Evolutionary conservation across 75 land plant genomes (phyloP), one percentile per base, ranked within the genome.

Genomic region (Sequoiadendron giganteum): DNA sequence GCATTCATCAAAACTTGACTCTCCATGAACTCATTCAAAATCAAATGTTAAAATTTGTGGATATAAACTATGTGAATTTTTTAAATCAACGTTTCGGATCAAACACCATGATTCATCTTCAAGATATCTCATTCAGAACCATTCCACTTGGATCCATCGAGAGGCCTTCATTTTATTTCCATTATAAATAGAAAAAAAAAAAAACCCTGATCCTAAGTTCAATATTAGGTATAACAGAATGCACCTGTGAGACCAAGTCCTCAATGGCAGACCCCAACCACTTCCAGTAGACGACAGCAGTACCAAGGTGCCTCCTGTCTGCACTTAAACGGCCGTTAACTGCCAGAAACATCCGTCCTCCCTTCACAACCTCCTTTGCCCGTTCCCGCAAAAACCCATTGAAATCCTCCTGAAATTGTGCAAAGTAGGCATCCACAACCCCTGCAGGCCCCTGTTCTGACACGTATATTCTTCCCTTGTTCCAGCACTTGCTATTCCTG

Each of bases 241-340:
- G 30, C 38, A 92, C 91, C 93, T 90, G 89, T 0, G 75, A 75
- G 21, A 87, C 93, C 93, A 92, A 88, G 1, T 91, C 84, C 54
- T 88, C 82, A 1, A 76, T 34, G 18, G 40, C 39, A 16, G 18
- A 34, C 4, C 19, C 40, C 79, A 76, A 36, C 39, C 16, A 34
- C 6, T 36, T 38, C 79, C 79, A 76, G 18, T 38, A 34, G 40
- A 76, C 36, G 18, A 19, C 40, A 15, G 38, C 16, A 5, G 39
- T 34, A 36, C 79, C 39, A 0, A 34, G 40, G 1, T 3, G 16
- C 15, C 40, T 76, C 18, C 19, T 79, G 40, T 83, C 85, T 18
- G 70, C 82, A 58, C 89, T 81, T 36, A 38, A 87, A 16, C 93
- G 83, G 18, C 91, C 93, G 5, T 47, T 13, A 18, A 90, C 9